A percentile compares a stretch with the other conserved stretches of the same genome.
phyloP scores from a whole-genome alignment of 176 grass and related monocot genomes.

The Secale cereale region DNA sequence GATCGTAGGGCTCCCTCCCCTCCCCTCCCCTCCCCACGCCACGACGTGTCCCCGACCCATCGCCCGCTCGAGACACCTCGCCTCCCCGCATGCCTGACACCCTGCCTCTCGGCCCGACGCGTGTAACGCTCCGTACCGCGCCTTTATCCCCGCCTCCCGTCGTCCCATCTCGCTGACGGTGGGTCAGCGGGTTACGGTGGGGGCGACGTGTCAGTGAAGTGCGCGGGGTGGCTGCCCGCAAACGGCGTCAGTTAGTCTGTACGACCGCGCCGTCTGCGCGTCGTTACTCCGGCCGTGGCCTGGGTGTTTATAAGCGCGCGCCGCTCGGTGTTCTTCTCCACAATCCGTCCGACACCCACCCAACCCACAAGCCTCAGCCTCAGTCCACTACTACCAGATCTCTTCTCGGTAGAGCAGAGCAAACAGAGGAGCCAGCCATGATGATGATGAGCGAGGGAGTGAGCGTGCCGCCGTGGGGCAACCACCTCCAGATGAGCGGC shows the following conservation, averaged over 20 bases:
- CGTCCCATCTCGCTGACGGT: background rate
- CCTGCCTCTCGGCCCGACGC: conserved; percentile 31
- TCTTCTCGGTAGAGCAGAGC: background rate
- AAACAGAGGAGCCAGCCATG: background rate
- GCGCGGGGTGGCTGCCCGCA: accelerated
- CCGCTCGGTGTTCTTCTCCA: background rate
- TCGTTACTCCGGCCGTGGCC: conserved; percentile 12
- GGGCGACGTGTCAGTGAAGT: accelerated
- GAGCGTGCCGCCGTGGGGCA: conserved; percentile 60
- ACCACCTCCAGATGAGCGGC: conserved; percentile 38
- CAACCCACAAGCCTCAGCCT: background rate
- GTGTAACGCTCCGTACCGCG: background rate
- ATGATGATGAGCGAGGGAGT: conserved; percentile 74
- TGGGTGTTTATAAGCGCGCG: conserved; percentile 56
- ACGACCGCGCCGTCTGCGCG: background rate
- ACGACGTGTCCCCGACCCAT: conserved; percentile 56
- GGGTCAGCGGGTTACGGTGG: accelerated
- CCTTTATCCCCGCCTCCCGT: background rate
- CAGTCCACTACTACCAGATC: conserved; percentile 7
- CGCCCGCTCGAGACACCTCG: conserved; percentile 23
- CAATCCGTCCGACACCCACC: background rate
- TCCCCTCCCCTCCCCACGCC: background rate
- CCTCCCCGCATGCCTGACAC: conserved; percentile 16
- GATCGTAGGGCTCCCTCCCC: background rate
- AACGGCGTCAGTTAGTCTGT: conserved; percentile 28